phyloP scores from a whole-genome alignment of 441 rosid genomes.

The Pelargonium australe region DNA sequence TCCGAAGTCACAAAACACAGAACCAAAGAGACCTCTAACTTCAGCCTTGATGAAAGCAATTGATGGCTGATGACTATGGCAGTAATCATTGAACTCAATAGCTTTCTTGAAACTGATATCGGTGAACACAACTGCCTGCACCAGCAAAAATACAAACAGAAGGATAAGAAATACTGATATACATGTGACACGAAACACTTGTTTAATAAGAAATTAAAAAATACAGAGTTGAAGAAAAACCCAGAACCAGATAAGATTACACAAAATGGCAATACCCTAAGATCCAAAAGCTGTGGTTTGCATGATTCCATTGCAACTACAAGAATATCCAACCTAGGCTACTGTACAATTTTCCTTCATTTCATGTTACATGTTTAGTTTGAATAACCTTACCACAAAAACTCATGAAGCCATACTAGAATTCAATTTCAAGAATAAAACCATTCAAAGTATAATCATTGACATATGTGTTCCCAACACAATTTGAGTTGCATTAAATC shows the following conservation, averaged over 20 bases:
- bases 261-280: neutral
- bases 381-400: neutral
- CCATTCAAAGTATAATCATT: neutral
- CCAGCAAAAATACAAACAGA: slow-evolving; percentile 15
- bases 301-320: neutral
- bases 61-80: slow-evolving; percentile 72
- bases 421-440: neutral
- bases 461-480: neutral
- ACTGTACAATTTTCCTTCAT: neutral
- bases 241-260: neutral
- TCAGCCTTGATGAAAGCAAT: slow-evolving; percentile 74
- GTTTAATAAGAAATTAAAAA: neutral
- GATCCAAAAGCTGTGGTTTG: neutral
- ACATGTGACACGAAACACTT: neutral
- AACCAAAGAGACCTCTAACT: slow-evolving; percentile 86
- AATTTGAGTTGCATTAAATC: neutral
- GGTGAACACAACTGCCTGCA: slow-evolving; percentile 84
- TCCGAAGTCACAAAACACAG: slow-evolving; percentile 83
- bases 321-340: neutral
- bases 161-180: slow-evolving; percentile 6
- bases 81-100: slow-evolving; percentile 63
- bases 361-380: neutral
- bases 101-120: slow-evolving; percentile 60
- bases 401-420: neutral
- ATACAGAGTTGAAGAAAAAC: neutral